Conservation (phyloP, 2,329 filamentous ascomycete species). For the Bertia moriformis region DNA sequence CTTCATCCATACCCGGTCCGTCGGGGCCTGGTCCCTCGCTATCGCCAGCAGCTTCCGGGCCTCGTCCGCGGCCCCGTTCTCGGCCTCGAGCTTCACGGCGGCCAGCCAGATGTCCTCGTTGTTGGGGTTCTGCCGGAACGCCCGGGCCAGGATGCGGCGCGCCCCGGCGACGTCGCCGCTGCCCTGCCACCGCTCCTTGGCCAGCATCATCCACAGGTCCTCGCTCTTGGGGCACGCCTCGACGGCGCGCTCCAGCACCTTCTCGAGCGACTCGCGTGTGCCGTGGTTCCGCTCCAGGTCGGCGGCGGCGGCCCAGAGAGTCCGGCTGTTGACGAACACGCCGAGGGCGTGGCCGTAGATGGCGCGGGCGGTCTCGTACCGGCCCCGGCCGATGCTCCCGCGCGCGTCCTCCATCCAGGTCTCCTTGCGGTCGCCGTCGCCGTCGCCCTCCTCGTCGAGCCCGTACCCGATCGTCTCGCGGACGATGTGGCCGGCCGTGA, state of each 20-base stretch:
- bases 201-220: constrained; percentile 87
- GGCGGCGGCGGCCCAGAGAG: constrained; percentile 81
- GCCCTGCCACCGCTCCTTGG: constrained; percentile 83
- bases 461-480: constrained; percentile 85
- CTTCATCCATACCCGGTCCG: constrained; percentile 95
- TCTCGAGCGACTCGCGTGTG: constrained; percentile 66
- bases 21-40: constrained; percentile 77
- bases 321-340: constrained; percentile 76
- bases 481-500: constrained; percentile 81
- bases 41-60: constrained; percentile 69
- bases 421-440: constrained; percentile 90
- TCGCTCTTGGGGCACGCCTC: constrained; percentile 85
- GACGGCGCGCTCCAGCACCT: constrained; percentile 80
- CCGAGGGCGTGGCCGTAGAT: constrained; percentile 85
- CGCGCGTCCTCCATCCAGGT: constrained; percentile 92
- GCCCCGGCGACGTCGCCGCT: constrained; percentile 81
- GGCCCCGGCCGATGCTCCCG: constrained; percentile 63
- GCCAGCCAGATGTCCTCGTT: constrained; percentile 98
- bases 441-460: constrained; percentile 81
- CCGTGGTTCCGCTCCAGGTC: constrained; percentile 87
- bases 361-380: constrained; percentile 78
- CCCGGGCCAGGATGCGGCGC: constrained; percentile 68
- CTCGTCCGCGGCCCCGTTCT: constrained; percentile 69
- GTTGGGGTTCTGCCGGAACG: constrained; percentile 88
- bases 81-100: constrained; percentile 88